Conservation (phyloP, 2,329 filamentous ascomycete genomes). For the Ophiocordyceps robertsii region DNA sequence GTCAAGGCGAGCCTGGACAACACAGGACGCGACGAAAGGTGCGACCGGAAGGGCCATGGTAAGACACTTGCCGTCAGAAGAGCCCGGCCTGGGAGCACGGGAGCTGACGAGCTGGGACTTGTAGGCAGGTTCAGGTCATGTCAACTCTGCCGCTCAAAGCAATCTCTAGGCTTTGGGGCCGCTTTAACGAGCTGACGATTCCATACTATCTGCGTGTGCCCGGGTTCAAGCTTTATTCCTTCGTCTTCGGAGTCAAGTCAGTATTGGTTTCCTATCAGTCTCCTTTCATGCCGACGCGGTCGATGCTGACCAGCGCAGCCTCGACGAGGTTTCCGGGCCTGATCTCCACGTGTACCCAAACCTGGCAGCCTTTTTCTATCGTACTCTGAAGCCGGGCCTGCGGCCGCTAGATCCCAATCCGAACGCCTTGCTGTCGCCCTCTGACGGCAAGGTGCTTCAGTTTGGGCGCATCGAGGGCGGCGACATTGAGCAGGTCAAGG, state of each 20-base stretch:
- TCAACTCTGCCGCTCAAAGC: slow-evolving; percentile 85
- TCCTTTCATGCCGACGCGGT: not conserved
- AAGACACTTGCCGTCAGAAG: slow-evolving; percentile 8
- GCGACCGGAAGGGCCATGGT: slow-evolving; percentile 76
- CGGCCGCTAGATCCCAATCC: slow-evolving; percentile 73
- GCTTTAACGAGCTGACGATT: slow-evolving; percentile 79
- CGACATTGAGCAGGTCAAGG: slow-evolving; percentile 96
- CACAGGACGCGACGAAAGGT: slow-evolving; percentile 47
- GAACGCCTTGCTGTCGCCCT: slow-evolving; percentile 71
- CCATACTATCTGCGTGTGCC: slow-evolving; percentile 80
- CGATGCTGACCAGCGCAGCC: slow-evolving; percentile 26
- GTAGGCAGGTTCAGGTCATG: slow-evolving; percentile 83
- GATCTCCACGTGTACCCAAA: slow-evolving; percentile 88
- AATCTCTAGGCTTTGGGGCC: slow-evolving; percentile 77
- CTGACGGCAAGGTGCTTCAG: slow-evolving; percentile 83
- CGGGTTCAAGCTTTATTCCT: slow-evolving; percentile 85
- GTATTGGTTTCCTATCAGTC: slow-evolving; percentile 6
- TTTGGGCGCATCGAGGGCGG: slow-evolving; percentile 86
- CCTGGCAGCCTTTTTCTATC: slow-evolving; percentile 93
- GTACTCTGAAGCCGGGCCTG: slow-evolving; percentile 76
- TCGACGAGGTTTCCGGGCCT: slow-evolving; percentile 75
- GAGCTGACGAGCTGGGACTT: not conserved
- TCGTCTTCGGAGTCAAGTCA: slow-evolving; percentile 75
- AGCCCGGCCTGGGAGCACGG: not conserved
- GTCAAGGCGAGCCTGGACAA: slow-evolving; percentile 23